phyloP scores from a whole-genome alignment of 441 rosid species.

The Pelargonium myrrhifolium region DNA sequence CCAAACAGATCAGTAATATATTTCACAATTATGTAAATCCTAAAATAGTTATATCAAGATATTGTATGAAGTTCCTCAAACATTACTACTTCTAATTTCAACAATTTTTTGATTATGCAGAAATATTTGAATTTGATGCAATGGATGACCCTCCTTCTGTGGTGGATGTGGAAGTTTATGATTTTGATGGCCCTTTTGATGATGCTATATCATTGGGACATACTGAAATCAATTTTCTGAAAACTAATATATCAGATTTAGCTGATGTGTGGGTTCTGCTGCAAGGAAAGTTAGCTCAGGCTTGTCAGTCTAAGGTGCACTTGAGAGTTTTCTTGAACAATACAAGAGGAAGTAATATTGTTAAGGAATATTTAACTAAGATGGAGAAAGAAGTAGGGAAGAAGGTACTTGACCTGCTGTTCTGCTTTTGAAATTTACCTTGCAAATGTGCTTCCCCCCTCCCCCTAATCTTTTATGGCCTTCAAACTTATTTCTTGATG shows the following conservation, averaged over 20 bases:
- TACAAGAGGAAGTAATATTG: constrained; percentile 77
- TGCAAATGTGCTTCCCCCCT: constrained; percentile 2
- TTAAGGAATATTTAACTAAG: constrained; percentile 70
- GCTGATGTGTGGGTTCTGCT: constrained; percentile 91
- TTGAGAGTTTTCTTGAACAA: constrained; percentile 83
- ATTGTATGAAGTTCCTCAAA: too few relatives aligned
- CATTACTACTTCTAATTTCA: background rate
- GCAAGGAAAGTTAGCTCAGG: constrained; percentile 80
- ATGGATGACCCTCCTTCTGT: constrained; percentile 96
- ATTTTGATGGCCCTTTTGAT: constrained; percentile 90
- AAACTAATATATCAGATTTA: constrained; percentile 67
- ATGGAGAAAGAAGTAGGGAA: constrained; percentile 99
- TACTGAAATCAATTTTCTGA: constrained; percentile 79
- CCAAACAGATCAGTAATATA: too few relatives aligned
- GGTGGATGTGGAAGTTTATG: constrained; percentile 81
- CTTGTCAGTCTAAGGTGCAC: constrained; percentile 88
- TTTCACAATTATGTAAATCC: too few relatives aligned
- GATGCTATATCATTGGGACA: constrained; percentile 83
- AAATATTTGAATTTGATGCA: constrained; percentile 95
- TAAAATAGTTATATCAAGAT: too few relatives aligned
- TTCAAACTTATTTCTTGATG: constrained; percentile 1
- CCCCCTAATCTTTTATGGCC: constrained; percentile 1
- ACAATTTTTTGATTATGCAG: constrained; percentile 36
- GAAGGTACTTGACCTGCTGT: constrained; percentile 47
- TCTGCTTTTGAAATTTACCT: constrained; percentile 12